phyloP scores from a whole-genome alignment of 2,329 filamentous ascomycete species.

The Phoma herbarum region DNA sequence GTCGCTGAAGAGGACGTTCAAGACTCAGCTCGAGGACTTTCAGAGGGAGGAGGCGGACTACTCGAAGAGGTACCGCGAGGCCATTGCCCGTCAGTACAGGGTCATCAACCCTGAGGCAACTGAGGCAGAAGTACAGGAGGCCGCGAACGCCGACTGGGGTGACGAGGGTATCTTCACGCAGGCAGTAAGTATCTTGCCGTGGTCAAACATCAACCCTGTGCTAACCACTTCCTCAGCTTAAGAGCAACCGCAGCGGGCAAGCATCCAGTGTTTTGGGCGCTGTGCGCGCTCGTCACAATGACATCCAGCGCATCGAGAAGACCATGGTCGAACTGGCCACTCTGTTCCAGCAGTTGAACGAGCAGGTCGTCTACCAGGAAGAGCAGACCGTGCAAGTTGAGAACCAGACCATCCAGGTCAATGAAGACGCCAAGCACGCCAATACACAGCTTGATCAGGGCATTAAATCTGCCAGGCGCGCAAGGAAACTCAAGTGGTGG shows the following conservation, averaged over 20 bases:
- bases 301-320: slow-evolving; percentile 81
- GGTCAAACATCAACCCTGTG: neutral
- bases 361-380: slow-evolving; percentile 77
- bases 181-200: slow-evolving; percentile 66
- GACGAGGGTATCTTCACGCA: slow-evolving; percentile 84
- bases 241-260: slow-evolving; percentile 76
- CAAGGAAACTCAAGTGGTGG: slow-evolving; percentile 84
- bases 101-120: slow-evolving; percentile 85
- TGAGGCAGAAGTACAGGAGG: slow-evolving; percentile 74
- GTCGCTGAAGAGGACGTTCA: slow-evolving; percentile 75
- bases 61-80: slow-evolving; percentile 75
- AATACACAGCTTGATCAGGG: slow-evolving; percentile 75
- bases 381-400: slow-evolving; percentile 69
- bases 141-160: slow-evolving; percentile 75
- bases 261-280: slow-evolving; percentile 77
- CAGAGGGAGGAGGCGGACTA: slow-evolving; percentile 76
- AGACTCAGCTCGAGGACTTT: slow-evolving; percentile 74
- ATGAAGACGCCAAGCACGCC: slow-evolving; percentile 72
- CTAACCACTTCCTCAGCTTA: slow-evolving; percentile 63
- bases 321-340: slow-evolving; percentile 74
- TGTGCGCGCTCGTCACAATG: slow-evolving; percentile 82
- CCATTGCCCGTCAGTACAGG: slow-evolving; percentile 80
- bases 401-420: slow-evolving; percentile 70
- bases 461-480: slow-evolving; percentile 70
- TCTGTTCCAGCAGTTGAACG: slow-evolving; percentile 78